Conservation (phyloP, 352 stramenopile genomes). For the Phytophthora kernoviae region DNA sequence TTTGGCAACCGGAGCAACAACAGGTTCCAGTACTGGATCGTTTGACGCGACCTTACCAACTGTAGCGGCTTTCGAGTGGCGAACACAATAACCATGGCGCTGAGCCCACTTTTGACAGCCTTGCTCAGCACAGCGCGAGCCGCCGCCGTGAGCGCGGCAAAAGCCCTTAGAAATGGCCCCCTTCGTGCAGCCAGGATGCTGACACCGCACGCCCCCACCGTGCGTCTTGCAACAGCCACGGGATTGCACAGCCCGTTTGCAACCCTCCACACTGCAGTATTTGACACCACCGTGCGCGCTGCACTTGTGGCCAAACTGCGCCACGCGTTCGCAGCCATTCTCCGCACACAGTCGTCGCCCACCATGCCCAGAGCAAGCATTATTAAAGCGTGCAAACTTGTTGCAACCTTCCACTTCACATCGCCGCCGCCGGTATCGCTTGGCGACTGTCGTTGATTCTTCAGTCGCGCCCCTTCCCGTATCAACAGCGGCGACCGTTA, state of each 20-base stretch:
- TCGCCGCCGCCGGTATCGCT: conserved; percentile 67
- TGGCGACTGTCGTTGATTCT: conserved; percentile 18
- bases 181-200: conserved; percentile 77
- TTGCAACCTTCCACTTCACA: conserved; percentile 69
- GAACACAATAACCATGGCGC: conserved; percentile 73
- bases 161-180: conserved; percentile 86
- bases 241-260: conserved; percentile 77
- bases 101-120: conserved; percentile 80
- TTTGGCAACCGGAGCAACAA: not conserved
- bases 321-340: conserved; percentile 66
- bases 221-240: conserved; percentile 89
- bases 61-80: conserved; percentile 58
- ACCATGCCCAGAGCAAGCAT: conserved; percentile 72
- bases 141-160: conserved; percentile 83
- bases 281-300: conserved; percentile 80
- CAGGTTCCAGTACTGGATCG: conserved; percentile 8
- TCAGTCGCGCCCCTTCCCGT: conserved; percentile 1
- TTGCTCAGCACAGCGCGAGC: conserved; percentile 70
- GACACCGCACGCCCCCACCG: conserved; percentile 84
- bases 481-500: conserved; percentile 2
- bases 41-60: conserved; percentile 11
- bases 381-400: conserved; percentile 86
- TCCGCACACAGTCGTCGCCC: conserved; percentile 76
- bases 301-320: conserved; percentile 85
- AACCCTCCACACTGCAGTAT: conserved; percentile 72